Evolutionary conservation across 2,329 filamentous ascomycete species (phyloP).

Genomic region (Exophiala oligosperma): DNA sequence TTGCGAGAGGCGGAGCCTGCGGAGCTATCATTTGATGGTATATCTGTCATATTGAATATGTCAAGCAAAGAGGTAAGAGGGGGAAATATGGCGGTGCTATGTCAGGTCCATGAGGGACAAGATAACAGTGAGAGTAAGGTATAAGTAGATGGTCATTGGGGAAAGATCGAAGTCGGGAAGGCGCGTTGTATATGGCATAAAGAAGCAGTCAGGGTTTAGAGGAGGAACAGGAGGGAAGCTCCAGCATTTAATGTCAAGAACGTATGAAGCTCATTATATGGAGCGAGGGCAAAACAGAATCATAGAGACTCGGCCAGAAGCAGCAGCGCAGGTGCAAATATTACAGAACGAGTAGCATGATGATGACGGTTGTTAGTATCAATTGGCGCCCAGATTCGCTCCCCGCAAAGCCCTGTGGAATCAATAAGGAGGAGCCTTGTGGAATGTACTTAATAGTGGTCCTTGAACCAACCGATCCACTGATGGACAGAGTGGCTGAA

Average conservation of each 20-base stretch:
- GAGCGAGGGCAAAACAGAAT: no score
- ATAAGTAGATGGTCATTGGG: not conserved
- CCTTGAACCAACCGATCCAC: no score
- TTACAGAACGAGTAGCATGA: not conserved
- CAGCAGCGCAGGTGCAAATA: not conserved
- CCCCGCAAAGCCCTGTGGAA: not conserved
- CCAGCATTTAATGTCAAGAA: not conserved
- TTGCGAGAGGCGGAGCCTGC: conserved; percentile 19
- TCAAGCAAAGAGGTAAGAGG: conserved; percentile 3
- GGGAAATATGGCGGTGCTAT: conserved; percentile 13
- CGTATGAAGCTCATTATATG: not conserved
- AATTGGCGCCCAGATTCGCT: not conserved
- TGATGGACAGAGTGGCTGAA: no score
- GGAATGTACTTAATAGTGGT: no score
- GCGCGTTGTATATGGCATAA: not conserved
- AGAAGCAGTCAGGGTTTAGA: not conserved
- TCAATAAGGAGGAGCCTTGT: not conserved
- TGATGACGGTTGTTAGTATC: not conserved
- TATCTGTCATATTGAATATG: conserved; percentile 22
- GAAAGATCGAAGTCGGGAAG: not conserved
- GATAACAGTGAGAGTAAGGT: not conserved
- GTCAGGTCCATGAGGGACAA: conserved; percentile 16
- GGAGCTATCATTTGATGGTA: conserved; percentile 20
- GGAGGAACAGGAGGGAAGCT: not conserved
- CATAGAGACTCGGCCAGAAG: not conserved